Conservation (phyloP, 2,329 filamentous ascomycete species). For the Ophioceras dolichostomum region DNA sequence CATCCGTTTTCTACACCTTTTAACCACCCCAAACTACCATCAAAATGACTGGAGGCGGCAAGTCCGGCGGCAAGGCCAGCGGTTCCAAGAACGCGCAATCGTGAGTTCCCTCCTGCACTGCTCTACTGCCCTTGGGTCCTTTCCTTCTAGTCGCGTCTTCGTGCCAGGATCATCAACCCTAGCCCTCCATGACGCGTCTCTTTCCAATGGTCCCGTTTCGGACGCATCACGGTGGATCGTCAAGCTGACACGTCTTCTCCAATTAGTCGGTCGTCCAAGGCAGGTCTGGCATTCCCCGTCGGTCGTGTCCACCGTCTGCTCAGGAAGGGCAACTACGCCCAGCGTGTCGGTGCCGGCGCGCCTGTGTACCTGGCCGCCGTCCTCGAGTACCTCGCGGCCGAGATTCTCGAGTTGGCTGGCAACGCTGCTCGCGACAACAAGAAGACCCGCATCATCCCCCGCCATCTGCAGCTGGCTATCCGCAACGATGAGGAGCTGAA, state of each 20-base stretch:
- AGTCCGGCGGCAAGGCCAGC: constrained; percentile 99
- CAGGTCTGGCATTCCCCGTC: constrained; percentile 96
- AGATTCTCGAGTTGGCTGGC: constrained; percentile 94
- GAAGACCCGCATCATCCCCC: constrained; percentile 98
- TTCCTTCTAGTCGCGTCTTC: constrained; percentile 10
- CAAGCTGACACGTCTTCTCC: constrained; percentile 23
- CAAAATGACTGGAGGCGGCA: constrained; percentile 99
- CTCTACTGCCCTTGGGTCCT: constrained; percentile 1
- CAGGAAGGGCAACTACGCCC: constrained; percentile 98
- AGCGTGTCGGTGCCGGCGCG: constrained; percentile 97
- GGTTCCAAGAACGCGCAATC: constrained; percentile 99
- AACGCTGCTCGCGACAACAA: constrained; percentile 99
- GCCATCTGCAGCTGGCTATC: constrained; percentile 94
- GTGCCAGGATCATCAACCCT: too few species aligned
- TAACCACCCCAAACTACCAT: constrained; percentile 27
- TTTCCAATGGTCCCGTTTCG: too few species aligned
- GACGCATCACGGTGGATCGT: too few species aligned
- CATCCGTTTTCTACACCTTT: constrained; percentile 16
- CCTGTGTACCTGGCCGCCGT: constrained; percentile 97
- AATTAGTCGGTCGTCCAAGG: constrained; percentile 90
- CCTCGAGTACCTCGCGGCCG: constrained; percentile 93
- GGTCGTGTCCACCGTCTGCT: constrained; percentile 99
- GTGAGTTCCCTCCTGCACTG: constrained; percentile 47
- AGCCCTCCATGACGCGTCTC: too few species aligned
- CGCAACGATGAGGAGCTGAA: constrained; percentile 97